Conservation (phyloP, 2,329 filamentous ascomycete species). For the Claviceps sp. region DNA sequence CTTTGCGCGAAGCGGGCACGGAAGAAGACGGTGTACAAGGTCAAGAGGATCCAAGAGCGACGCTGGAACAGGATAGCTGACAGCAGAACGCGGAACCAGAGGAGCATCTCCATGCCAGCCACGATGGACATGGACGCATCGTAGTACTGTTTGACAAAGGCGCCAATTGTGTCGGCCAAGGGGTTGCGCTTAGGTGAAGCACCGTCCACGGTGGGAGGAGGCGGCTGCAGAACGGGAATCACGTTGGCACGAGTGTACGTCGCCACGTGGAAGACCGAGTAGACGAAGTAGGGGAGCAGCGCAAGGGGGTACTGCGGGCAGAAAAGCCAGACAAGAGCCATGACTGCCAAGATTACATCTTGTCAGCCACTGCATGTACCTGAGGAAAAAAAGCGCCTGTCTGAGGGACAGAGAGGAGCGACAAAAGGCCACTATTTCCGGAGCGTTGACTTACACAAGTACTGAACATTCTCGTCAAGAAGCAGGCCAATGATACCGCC, state of each 20-base stretch:
- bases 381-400: too few species aligned
- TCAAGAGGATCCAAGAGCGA: conserved; percentile 78
- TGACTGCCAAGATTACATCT: conserved; percentile 37
- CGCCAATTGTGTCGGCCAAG: conserved; percentile 70
- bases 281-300: conserved; percentile 86
- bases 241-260: conserved; percentile 92
- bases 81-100: conserved; percentile 72
- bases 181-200: conserved; percentile 46
- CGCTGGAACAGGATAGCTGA: conserved; percentile 79
- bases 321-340: conserved; percentile 93
- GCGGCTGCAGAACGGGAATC: conserved; percentile 71
- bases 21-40: conserved; percentile 82
- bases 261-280: conserved; percentile 96
- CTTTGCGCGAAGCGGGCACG: conserved; percentile 83
- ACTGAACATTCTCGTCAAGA: conserved; percentile 93
- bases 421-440: neutral
- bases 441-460: conserved; percentile 55
- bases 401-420: too few species aligned
- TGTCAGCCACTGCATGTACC: too few species aligned
- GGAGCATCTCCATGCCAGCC: conserved; percentile 70
- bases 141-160: conserved; percentile 97
- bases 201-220: conserved; percentile 40
- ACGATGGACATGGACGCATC: conserved; percentile 92
- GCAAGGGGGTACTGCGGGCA: conserved; percentile 80
- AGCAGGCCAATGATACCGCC: conserved; percentile 51